These are phyloP conservation scores for Fraxinus floribunda DNA, from an alignment of 305 asterid species.

Conservation along the genomic window DNA sequence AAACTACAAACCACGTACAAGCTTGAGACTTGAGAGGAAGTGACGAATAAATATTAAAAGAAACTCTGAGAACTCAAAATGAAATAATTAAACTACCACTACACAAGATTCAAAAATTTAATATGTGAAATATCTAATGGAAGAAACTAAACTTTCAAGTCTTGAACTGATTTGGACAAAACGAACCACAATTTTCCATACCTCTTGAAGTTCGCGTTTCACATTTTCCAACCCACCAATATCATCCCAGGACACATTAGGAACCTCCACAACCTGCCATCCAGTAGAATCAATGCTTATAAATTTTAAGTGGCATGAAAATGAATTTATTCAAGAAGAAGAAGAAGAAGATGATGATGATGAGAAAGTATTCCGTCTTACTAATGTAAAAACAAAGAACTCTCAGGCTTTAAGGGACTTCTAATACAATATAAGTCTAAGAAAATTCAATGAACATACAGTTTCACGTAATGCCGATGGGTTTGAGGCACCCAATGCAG, in stretches of 20 bases:
- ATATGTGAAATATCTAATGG: background rate
- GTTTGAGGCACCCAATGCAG: conserved; percentile 45
- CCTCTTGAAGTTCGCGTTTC: conserved; percentile 65
- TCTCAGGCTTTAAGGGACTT: background rate
- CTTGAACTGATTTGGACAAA: background rate
- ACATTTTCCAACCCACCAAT: conserved; percentile 56
- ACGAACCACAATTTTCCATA: conserved; percentile 8
- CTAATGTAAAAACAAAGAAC: background rate
- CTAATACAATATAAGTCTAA: background rate
- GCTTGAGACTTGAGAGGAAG: background rate
- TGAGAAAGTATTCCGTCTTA: background rate
- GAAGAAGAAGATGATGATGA: background rate
- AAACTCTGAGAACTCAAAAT: background rate
- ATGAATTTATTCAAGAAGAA: background rate
- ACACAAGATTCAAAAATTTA: background rate
- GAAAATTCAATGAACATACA: conserved; percentile 17
- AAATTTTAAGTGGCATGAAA: background rate
- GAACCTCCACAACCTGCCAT: conserved; percentile 58
- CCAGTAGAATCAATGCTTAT: background rate
- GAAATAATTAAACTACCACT: background rate
- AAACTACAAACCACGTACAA: background rate
- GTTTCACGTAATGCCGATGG: conserved; percentile 62
- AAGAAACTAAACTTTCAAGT: conserved; percentile 3
- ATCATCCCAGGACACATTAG: conserved; percentile 50
- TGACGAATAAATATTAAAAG: background rate